A percentile compares a stretch with the other conserved stretches of the same genome.
phyloP scores from a whole-genome alignment of 1,139 yeast genomes.

The Pichia sp. region DNA sequence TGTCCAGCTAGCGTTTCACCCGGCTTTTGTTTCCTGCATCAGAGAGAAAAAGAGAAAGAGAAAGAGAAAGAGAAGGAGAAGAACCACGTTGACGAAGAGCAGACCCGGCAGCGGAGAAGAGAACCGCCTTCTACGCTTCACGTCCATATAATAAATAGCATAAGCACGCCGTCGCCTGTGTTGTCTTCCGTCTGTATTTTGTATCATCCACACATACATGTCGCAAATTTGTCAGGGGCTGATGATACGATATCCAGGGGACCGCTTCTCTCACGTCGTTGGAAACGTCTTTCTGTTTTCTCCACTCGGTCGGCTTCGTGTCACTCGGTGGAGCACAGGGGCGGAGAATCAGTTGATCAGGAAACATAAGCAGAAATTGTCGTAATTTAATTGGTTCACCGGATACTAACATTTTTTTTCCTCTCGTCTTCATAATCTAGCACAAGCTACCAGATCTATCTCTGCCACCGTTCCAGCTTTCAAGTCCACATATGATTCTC shows the following conservation, averaged over 20 bases:
- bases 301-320: background rate
- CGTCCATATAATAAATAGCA: too few relatives aligned
- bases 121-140: too few relatives aligned
- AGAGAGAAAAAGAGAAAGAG: background rate
- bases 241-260: too few relatives aligned
- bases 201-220: too few relatives aligned
- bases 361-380: constrained; percentile 8
- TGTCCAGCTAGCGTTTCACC: constrained; percentile 11
- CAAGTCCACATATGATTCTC: constrained; percentile 83
- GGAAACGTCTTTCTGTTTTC: too few relatives aligned
- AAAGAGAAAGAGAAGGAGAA: background rate
- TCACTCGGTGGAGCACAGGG: background rate
- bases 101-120: too few relatives aligned
- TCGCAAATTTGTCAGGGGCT: too few relatives aligned
- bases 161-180: too few relatives aligned
- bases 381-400: constrained; percentile 1
- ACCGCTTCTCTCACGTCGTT: too few relatives aligned
- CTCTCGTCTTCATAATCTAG: constrained; percentile 18
- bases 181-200: too few relatives aligned
- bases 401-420: constrained; percentile 6
- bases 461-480: constrained; percentile 48
- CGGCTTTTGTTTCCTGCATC: constrained; percentile 28
- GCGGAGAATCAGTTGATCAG: background rate
- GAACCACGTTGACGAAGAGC: background rate
- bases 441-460: constrained; percentile 38